Percentiles rank a stretch among this genome's conserved stretches.
Evolutionary conservation across 2,329 filamentous ascomycete genomes (phyloP).

Genomic region (Cryphonectria carpinicola): DNA sequence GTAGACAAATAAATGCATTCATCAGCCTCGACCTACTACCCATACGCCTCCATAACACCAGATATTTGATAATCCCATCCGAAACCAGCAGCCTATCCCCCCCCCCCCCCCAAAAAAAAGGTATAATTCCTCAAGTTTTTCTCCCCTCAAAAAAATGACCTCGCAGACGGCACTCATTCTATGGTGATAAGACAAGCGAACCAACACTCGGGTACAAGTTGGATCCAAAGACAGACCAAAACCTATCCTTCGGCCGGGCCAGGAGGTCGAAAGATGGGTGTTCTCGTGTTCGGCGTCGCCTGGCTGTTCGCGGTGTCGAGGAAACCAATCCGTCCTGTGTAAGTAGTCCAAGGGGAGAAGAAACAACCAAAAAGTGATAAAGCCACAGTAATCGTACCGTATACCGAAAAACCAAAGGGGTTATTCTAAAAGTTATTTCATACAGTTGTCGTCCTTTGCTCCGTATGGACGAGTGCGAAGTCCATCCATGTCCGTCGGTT

Average conservation of each 20-base stretch:
- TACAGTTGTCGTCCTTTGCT: not conserved
- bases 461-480: not conserved
- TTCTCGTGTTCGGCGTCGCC: not conserved
- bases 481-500: not conserved
- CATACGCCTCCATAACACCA: not conserved
- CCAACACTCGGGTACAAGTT: not conserved
- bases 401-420: not conserved
- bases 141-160: not conserved
- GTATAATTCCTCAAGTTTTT: no score
- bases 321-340: not conserved
- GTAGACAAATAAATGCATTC: not conserved
- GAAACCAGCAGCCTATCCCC: not conserved
- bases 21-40: not conserved
- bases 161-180: not conserved
- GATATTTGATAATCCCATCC: not conserved
- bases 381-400: not conserved
- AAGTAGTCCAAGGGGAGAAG: not conserved
- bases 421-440: not conserved
- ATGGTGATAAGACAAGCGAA: not conserved
- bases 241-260: not conserved
- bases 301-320: not conserved
- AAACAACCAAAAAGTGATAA: not conserved
- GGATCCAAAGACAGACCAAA: not conserved
- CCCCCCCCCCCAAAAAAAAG: no score
- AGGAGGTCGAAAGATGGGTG: not conserved